Evolutionary conservation across 108 stramenopile species (phyloP).

Genomic region (Hondaea fermentalgiana): DNA sequence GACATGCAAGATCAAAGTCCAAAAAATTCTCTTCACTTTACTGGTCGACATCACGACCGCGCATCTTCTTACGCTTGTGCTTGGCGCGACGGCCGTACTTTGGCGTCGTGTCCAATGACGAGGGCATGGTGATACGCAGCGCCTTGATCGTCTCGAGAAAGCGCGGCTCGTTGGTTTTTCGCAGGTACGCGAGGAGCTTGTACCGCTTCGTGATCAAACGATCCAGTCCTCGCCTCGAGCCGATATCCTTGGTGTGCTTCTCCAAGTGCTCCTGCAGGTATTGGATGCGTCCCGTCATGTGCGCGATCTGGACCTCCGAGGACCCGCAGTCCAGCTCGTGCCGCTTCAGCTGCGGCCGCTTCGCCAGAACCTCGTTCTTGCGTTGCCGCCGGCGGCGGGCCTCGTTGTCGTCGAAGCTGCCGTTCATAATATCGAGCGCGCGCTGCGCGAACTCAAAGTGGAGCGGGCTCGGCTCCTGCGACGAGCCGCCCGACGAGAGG

Average conservation of each 20-base stretch:
- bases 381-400: background rate
- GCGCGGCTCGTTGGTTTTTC: background rate
- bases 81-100: background rate
- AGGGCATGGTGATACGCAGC: background rate
- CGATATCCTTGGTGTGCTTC: background rate
- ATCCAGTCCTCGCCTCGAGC: background rate
- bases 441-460: background rate
- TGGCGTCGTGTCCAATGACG: background rate
- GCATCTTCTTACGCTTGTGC: background rate
- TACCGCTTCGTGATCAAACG: background rate
- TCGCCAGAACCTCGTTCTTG: background rate
- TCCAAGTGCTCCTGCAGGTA: background rate
- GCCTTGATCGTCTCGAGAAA: background rate
- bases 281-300: background rate
- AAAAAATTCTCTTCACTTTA: too few species aligned
- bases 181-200: background rate
- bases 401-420: background rate
- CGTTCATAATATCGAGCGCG: background rate
- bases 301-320: background rate
- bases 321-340: background rate
- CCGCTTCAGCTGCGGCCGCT: background rate
- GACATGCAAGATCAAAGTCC: background rate
- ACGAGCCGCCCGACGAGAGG: background rate
- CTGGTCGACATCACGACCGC: background rate
- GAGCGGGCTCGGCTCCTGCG: background rate